Base-by-base conservation (phyloP, 768 basidiomycete species). In the Terana coerulea region DNA sequence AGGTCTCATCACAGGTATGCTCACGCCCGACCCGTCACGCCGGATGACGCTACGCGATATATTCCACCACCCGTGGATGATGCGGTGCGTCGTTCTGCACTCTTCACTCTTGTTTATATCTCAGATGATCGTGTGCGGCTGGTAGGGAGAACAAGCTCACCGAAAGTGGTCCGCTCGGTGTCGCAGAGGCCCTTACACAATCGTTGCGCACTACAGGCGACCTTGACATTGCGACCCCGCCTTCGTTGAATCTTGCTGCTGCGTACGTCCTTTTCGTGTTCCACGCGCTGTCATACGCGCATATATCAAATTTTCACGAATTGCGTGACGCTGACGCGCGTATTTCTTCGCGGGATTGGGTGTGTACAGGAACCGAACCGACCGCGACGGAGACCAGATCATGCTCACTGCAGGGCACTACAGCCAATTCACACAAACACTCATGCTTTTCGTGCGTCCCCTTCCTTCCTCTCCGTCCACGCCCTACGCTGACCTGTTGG, bases 1-100 rank as follows among this genome's bases (percentile, higher is more conserved):
- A 95, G 94, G 84, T 8, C 72, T 97, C 2, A 71, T 98, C n/a
- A 72, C 80, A 6, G 80, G 82, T 2, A 76, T 97, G 64, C 69
- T 95, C 24, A 80, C 82, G 2, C 67, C 95, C 17, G 78, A 94
- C 54, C 84, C 95, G 0, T 64, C 64, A 2, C 66, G 79, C 40
- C 77, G 95, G 14, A 73, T 91, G 64, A 86, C 80, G 0, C 74
- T 97, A 2, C 63, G 72, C 0, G 75, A 81, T 25, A 71, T 82
- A 3, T 67, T 67, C 31, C 59, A 67, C 6, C 88, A 94, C 65
- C 81, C 80, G 0, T 98, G 95, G 95, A 80, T 77, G 50, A 73
- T 75, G 49, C 79, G 84, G 89, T 86, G 65, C 51, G 74, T 54
- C 46, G n/a, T 40, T 34, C 42, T 47, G 21, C 30, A 28, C 37